phyloP scores from a whole-genome alignment of 306 rosid species.

The Lagenaria siceraria region DNA sequence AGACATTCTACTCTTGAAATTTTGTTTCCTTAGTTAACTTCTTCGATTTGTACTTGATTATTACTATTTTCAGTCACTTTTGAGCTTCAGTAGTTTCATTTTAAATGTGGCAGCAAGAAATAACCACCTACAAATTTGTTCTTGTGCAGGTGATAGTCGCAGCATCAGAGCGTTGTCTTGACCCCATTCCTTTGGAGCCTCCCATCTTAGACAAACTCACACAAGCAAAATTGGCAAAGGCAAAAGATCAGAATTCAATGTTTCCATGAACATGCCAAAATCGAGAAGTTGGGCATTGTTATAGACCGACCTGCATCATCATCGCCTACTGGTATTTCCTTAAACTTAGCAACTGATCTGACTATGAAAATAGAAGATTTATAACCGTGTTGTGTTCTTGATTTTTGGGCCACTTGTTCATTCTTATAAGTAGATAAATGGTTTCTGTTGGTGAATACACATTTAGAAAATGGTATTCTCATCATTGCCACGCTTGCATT shows the following conservation, averaged over 20 bases:
- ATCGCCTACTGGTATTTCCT: neutral
- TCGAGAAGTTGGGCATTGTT: neutral
- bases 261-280: slow-evolving; percentile 21
- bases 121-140: neutral
- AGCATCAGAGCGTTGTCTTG: slow-evolving; percentile 85
- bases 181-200: slow-evolving; percentile 71
- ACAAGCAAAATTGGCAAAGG: slow-evolving; percentile 65
- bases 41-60: neutral
- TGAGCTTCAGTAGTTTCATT: neutral
- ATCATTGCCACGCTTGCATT: neutral
- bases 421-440: neutral
- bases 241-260: slow-evolving; percentile 32
- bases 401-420: neutral
- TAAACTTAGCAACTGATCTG: neutral
- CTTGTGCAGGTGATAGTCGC: slow-evolving; percentile 72
- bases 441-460: neutral
- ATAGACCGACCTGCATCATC: neutral
- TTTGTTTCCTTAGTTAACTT: neutral
- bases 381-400: neutral
- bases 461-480: neutral
- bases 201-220: slow-evolving; percentile 79
- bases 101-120: neutral
- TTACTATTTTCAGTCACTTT: neutral
- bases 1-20: neutral
- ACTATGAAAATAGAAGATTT: neutral